phyloP scores from a whole-genome alignment of 139 green algal species.

The Edaphochlamys debaryana region DNA sequence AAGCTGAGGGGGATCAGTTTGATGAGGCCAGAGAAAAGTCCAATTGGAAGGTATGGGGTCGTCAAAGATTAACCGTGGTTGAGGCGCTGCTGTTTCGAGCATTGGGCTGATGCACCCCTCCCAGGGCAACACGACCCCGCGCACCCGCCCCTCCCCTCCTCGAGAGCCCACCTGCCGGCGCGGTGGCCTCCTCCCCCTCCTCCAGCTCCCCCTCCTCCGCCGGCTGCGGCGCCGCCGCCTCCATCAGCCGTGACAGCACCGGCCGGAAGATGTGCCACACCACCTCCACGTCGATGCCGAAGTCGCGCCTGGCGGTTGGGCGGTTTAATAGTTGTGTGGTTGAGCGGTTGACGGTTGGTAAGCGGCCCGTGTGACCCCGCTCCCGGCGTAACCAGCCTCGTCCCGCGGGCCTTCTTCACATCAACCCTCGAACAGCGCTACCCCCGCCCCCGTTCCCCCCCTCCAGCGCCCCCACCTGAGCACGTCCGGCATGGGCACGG shows the following conservation, averaged over 20 bases:
- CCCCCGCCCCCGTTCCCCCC: not conserved
- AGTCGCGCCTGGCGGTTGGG: conserved; percentile 46
- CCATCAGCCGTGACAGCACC: conserved; percentile 51
- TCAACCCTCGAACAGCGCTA: not conserved
- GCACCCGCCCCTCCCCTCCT: too few relatives aligned
- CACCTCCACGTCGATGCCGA: conserved; percentile 76
- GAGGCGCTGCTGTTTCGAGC: too few relatives aligned
- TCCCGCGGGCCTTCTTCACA: too few relatives aligned
- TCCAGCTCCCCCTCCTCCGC: conserved; percentile 56
- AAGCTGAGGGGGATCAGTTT: too few relatives aligned
- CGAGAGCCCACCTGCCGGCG: conserved; percentile 14
- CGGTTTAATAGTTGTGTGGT: too few relatives aligned
- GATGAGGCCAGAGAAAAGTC: too few relatives aligned
- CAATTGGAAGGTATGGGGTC: too few relatives aligned
- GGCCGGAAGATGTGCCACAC: conserved; percentile 77
- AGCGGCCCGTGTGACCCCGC: too few relatives aligned
- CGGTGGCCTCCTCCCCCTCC: conserved; percentile 40
- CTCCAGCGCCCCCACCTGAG: conserved; percentile 36
- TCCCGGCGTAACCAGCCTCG: not conserved
- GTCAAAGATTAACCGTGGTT: too few relatives aligned
- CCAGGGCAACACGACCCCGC: too few relatives aligned
- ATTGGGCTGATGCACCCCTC: too few relatives aligned
- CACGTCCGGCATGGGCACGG: conserved; percentile 68
- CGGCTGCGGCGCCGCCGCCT: conserved; percentile 16
- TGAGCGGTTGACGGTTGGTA: not conserved